Conservation (phyloP, 129 eudicot genomes). For the Deinandra increscens region DNA sequence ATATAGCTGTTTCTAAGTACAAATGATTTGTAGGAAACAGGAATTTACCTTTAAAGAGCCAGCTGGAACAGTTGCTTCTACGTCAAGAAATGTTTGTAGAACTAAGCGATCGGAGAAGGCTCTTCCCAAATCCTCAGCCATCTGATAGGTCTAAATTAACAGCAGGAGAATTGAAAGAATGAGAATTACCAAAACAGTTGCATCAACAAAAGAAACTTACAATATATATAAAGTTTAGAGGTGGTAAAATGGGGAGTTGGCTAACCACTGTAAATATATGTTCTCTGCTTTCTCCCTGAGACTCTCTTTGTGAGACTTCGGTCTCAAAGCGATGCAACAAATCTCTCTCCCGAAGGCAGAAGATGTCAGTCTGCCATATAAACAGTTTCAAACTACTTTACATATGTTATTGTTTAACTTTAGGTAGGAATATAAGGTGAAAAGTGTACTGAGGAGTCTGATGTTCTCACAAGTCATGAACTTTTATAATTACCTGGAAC, state of each 20-base stretch:
- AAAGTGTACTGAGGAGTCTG: neutral
- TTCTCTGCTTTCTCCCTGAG: conserved; percentile 71
- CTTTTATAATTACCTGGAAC: conserved; percentile 23
- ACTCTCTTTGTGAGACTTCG: conserved; percentile 60
- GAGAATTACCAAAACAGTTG: neutral
- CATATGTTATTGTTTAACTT: neutral
- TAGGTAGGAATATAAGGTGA: neutral
- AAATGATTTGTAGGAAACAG: neutral
- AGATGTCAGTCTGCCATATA: conserved; percentile 55
- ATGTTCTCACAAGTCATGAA: neutral
- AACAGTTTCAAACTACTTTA: conserved; percentile 10
- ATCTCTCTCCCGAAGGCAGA: conserved; percentile 83
- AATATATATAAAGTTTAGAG: neutral
- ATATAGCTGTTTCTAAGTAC: neutral
- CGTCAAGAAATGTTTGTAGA: conserved; percentile 62
- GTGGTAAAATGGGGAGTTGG: neutral
- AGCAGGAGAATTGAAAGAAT: neutral
- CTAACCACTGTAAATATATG: conserved; percentile 60
- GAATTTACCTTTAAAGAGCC: conserved; percentile 67
- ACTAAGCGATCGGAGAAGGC: conserved; percentile 75
- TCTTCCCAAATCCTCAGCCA: conserved; percentile 94
- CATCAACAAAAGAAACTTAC: neutral
- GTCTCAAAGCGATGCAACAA: conserved; percentile 65
- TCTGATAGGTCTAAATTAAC: conserved; percentile 67
- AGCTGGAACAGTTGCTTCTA: conserved; percentile 58